These are phyloP conservation scores for Nicotiana otophora DNA, from an alignment of 257 asterid genomes.

Conservation along the genomic window DNA sequence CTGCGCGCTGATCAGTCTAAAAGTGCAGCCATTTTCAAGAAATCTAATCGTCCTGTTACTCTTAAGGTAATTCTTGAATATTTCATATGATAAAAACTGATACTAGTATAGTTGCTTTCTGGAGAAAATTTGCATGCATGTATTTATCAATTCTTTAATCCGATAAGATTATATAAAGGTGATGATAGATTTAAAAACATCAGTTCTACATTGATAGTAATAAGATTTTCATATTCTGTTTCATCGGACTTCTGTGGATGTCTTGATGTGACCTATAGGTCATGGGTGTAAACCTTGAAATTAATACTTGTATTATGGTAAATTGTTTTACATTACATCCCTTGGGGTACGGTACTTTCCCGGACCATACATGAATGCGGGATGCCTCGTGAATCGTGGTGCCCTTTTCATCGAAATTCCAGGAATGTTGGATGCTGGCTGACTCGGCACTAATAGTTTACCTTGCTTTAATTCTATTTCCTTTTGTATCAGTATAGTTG, in stretches of 20 bases:
- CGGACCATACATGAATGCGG: no score
- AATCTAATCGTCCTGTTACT: slow-evolving; percentile 39
- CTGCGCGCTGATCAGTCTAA: background rate
- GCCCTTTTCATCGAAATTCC: background rate
- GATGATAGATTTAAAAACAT: background rate
- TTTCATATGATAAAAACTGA: background rate
- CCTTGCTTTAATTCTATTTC: background rate
- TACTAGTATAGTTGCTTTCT: background rate
- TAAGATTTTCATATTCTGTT: no score
- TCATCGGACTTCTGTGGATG: no score
- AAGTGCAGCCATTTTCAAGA: slow-evolving; percentile 30
- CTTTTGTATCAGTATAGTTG: background rate
- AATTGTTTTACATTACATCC: no score
- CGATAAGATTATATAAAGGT: background rate
- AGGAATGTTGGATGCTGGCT: background rate
- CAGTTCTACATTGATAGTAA: background rate
- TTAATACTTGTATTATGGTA: no score
- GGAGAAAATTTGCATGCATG: background rate
- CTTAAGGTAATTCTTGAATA: slow-evolving; percentile 34
- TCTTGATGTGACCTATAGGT: no score
- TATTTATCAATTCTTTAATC: background rate
- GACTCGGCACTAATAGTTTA: background rate
- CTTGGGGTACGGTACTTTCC: no score
- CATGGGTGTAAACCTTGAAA: no score
- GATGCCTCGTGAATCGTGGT: no score